A percentile compares a stretch with the other conserved stretches of the same genome.
These are phyloP conservation scores for Clarireedia monteithiana DNA, from an alignment of 2,329 filamentous ascomycete species.

Conservation along the genomic window DNA sequence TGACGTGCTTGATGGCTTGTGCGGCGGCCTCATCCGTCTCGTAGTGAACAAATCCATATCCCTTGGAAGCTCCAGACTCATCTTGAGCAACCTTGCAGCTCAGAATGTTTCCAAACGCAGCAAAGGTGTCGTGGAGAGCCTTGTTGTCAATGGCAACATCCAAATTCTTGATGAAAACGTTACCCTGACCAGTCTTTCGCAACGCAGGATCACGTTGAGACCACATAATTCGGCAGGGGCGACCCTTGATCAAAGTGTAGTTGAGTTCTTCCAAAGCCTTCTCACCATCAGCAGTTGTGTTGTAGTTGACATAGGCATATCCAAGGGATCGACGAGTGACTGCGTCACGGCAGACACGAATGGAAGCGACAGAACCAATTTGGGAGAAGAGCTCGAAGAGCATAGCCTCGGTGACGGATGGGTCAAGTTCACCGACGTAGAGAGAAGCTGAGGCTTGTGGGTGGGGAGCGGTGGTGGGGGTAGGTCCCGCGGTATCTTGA, in stretches of 20 bases:
- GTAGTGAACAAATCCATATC: slow-evolving; percentile 99
- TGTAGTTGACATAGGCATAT: slow-evolving; percentile 99
- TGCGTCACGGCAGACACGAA: slow-evolving; percentile 98
- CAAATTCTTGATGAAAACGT: slow-evolving; percentile 99
- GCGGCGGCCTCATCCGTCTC: slow-evolving; percentile 96
- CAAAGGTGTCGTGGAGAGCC: slow-evolving; percentile 98
- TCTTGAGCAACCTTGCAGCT: slow-evolving; percentile 99
- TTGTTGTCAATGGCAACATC: slow-evolving; percentile 99
- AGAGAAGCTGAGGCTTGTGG: slow-evolving; percentile 94
- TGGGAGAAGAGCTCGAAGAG: slow-evolving; percentile 99
- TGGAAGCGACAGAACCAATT: slow-evolving; percentile 97
- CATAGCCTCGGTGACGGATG: slow-evolving; percentile 98
- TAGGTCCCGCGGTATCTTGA: slow-evolving; percentile 57
- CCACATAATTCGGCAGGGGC: slow-evolving; percentile 99
- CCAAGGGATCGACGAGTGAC: slow-evolving; percentile 97
- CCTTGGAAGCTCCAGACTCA: slow-evolving; percentile 93
- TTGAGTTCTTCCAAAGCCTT: slow-evolving; percentile 98
- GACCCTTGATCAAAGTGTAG: slow-evolving; percentile 98
- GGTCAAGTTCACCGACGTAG: slow-evolving; percentile 97
- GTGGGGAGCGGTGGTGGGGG: slow-evolving; percentile 67
- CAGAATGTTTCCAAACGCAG: slow-evolving; percentile 97
- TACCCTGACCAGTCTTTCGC: slow-evolving; percentile 98
- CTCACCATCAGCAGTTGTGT: slow-evolving; percentile 92
- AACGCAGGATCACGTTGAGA: slow-evolving; percentile 98
- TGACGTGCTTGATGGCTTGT: slow-evolving; percentile 98